Percentiles rank a stretch among this genome's conserved stretches.
These are phyloP conservation scores for Magnolia sinica DNA, from an alignment of 164 flowering plant genomes.

Conservation along the genomic window DNA sequence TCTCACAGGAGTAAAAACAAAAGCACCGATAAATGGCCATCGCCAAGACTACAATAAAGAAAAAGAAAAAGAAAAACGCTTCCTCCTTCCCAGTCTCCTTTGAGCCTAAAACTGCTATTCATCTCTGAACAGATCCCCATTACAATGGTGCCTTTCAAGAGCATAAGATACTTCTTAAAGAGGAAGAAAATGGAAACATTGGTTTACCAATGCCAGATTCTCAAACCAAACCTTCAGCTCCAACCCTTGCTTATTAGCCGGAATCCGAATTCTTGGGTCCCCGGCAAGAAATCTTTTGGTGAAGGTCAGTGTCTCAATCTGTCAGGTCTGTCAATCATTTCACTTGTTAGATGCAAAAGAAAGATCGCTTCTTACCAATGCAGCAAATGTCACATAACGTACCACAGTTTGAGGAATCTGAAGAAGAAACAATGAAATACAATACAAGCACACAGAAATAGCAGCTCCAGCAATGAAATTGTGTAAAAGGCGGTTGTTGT, in stretches of 20 bases:
- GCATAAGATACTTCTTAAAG: not conserved
- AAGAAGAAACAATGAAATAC: conserved; percentile 59
- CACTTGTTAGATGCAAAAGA: not conserved
- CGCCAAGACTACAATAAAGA: not conserved
- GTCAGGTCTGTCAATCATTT: conserved; percentile 23
- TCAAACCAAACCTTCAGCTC: conserved; percentile 1
- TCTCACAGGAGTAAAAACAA: not conserved
- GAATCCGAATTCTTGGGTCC: conserved; percentile 13
- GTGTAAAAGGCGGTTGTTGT: conserved; percentile 54
- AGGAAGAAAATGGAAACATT: not conserved
- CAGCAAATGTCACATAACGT: not conserved
- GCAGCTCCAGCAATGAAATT: conserved; percentile 63
- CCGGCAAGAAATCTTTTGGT: conserved; percentile 5
- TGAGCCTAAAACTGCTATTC: not conserved
- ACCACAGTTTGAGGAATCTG: conserved; percentile 41
- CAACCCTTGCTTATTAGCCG: conserved; percentile 8
- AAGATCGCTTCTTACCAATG: not conserved
- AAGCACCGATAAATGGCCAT: not conserved
- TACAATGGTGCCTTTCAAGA: not conserved
- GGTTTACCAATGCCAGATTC: conserved; percentile 10
- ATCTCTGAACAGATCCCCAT: not conserved
- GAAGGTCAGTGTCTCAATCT: conserved; percentile 4
- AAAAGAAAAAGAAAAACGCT: not conserved
- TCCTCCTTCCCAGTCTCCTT: not conserved
- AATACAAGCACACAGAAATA: conserved; percentile 57